A percentile compares a stretch with the other conserved stretches of the same genome.
Evolutionary conservation across 1,284 basidiomycete species (phyloP).

Genomic region (Vanrija pseudolonga): DNA sequence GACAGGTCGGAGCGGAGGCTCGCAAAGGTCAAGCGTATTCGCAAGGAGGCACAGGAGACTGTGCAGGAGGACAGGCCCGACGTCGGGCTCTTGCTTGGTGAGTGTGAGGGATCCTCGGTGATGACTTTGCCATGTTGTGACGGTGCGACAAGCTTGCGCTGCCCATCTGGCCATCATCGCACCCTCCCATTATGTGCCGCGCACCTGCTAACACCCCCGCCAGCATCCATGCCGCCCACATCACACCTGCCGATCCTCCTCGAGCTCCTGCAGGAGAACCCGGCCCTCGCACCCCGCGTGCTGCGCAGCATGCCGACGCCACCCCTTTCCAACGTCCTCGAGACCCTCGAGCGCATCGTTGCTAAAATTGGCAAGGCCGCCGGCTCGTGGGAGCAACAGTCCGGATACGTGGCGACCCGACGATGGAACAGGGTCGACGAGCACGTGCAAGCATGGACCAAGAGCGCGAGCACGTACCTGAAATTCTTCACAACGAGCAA

Average conservation of each 20-base stretch:
- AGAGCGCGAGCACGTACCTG: conserved; percentile 39
- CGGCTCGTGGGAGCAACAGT: conserved; percentile 17
- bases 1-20: conserved; percentile 9
- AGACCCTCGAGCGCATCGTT: conserved; percentile 27
- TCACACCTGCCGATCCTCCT: conserved; percentile 42
- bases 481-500: conserved; percentile 27
- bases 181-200: neutral
- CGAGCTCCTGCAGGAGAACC: conserved; percentile 33
- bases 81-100: conserved; percentile 42
- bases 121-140: neutral
- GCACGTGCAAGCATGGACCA: conserved; percentile 27
- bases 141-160: too few species aligned
- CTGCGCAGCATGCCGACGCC: conserved; percentile 36
- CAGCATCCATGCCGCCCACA: conserved; percentile 37
- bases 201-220: neutral
- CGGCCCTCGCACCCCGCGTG: conserved; percentile 25
- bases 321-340: conserved; percentile 33
- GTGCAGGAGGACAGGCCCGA: conserved; percentile 26
- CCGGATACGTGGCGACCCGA: conserved; percentile 17
- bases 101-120: conserved; percentile 3
- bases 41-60: conserved; percentile 13
- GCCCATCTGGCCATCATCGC: too few species aligned
- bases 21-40: conserved; percentile 27
- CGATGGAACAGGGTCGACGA: conserved; percentile 32
- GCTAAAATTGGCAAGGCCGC: conserved; percentile 21